A percentile compares a stretch with the other conserved stretches of the same genome.
These are phyloP conservation scores for Didymella exigua DNA, from an alignment of 2,329 filamentous ascomycete genomes.

Conservation along the genomic window DNA sequence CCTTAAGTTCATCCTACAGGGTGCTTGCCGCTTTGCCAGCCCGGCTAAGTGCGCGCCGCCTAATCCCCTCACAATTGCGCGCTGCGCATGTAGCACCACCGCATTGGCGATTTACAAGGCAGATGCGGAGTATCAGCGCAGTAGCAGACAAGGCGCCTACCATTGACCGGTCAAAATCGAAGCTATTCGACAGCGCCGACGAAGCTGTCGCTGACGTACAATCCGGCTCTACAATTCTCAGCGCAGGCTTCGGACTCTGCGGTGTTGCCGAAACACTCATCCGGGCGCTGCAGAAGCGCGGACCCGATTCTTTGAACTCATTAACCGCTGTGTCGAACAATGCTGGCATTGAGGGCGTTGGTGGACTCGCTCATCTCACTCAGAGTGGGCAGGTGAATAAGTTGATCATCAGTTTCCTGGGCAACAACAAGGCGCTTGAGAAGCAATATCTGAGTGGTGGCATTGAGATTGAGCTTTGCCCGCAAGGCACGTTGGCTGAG, in stretches of 20 bases:
- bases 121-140: constrained; percentile 32
- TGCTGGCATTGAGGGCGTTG: constrained; percentile 70
- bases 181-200: constrained; percentile 46
- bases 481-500: constrained; percentile 76
- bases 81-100: constrained; percentile 24
- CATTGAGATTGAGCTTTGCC: constrained; percentile 76
- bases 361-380: constrained; percentile 70
- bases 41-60: constrained; percentile 34
- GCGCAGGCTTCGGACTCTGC: constrained; percentile 48
- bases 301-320: constrained; percentile 39
- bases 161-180: constrained; percentile 45
- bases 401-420: constrained; percentile 77
- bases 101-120: constrained; percentile 31
- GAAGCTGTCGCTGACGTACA: constrained; percentile 47
- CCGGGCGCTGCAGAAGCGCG: constrained; percentile 41
- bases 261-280: constrained; percentile 49
- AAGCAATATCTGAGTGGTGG: constrained; percentile 74
- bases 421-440: constrained; percentile 78
- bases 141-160: constrained; percentile 32
- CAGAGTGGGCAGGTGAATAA: constrained; percentile 72
- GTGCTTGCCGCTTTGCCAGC: constrained; percentile 37
- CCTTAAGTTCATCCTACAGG: constrained; percentile 35
- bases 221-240: constrained; percentile 45
- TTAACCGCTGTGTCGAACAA: constrained; percentile 83
- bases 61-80: constrained; percentile 37